These are phyloP conservation scores for Vitellaria paradoxa DNA, from an alignment of 179 eudicot species.

Conservation along the genomic window DNA sequence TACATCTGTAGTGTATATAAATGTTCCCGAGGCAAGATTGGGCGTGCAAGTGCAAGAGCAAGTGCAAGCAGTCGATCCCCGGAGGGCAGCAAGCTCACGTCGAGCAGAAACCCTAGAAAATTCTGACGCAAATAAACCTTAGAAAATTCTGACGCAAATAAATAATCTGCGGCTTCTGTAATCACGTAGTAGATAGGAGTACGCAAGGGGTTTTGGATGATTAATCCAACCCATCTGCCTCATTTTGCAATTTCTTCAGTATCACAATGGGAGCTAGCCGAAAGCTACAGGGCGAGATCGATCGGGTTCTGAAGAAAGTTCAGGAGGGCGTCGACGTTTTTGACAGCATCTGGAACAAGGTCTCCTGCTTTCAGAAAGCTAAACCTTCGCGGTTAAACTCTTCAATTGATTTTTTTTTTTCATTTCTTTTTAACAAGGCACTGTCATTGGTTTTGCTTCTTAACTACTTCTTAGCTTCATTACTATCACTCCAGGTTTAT, in stretches of 20 bases:
- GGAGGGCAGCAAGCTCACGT: no score
- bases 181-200: no score
- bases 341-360: conserved; percentile 98
- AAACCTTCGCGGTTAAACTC: background rate
- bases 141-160: background rate
- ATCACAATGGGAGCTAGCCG: conserved; percentile 88
- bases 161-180: background rate
- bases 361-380: conserved; percentile 3
- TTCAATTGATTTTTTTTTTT: background rate
- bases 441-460: background rate
- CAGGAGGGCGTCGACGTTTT: conserved; percentile 96
- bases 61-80: no score
- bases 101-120: conserved; percentile 2
- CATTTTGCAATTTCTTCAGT: background rate
- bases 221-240: background rate
- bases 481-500: conserved; percentile 54
- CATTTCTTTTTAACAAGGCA: background rate
- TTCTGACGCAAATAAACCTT: background rate
- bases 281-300: conserved; percentile 95
- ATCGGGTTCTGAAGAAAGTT: conserved; percentile 89
- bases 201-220: conserved; percentile 12
- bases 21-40: no score
- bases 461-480: background rate
- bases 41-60: no score
- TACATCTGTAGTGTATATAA: no score